Conservation (phyloP, 106 monocot species). For the Phalaenopsis aphrodite region DNA sequence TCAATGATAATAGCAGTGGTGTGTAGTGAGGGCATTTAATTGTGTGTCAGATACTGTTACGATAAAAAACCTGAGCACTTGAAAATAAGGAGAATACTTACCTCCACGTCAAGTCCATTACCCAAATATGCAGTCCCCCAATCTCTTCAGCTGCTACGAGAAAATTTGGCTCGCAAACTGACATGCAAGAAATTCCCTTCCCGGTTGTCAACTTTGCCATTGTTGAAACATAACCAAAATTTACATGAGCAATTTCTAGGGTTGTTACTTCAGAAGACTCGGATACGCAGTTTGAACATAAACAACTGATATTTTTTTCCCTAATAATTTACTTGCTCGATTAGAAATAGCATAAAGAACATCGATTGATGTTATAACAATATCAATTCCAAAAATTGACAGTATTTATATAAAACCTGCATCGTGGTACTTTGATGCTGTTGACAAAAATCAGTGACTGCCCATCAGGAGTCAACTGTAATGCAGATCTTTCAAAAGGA, state of each 20-base stretch:
- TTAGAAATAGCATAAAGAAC: neutral
- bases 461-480: constrained; percentile 61
- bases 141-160: constrained; percentile 56
- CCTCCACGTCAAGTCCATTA: constrained; percentile 77
- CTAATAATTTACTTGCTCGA: constrained; percentile 34
- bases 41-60: no score
- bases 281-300: constrained; percentile 50
- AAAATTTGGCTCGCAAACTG: constrained; percentile 66
- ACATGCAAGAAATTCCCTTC: constrained; percentile 39
- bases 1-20: no score
- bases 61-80: neutral
- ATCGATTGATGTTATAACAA: neutral
- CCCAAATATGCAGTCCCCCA: constrained; percentile 70
- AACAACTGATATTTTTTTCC: constrained; percentile 48
- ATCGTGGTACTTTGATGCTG: constrained; percentile 66
- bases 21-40: no score
- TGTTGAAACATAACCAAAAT: constrained; percentile 73
- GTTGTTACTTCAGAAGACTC: constrained; percentile 34
- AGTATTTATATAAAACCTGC: constrained; percentile 51
- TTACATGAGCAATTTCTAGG: constrained; percentile 52
- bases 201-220: constrained; percentile 36
- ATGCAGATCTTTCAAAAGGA: constrained; percentile 42
- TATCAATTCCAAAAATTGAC: constrained; percentile 2
- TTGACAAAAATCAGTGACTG: constrained; percentile 49
- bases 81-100: constrained; percentile 12